Evolutionary conservation across 1,284 basidiomycete species (phyloP), one percentile per base, ranked within the genome.

Genomic region (Fomitopsis schrenkii): DNA sequence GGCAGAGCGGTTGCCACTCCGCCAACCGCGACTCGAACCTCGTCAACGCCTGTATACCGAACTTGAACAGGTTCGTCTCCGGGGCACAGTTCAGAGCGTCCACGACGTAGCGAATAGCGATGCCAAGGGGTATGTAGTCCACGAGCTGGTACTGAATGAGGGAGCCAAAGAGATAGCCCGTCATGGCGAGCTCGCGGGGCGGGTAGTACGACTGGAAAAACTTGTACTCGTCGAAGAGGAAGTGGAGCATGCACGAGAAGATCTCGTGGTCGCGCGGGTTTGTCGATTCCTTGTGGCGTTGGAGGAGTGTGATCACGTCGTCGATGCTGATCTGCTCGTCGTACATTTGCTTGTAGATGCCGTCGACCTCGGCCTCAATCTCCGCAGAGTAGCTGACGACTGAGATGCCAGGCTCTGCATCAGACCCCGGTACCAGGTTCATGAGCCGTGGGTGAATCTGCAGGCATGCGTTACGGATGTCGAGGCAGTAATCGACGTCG

Each of bases 201-300:
- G 97, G 97, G 72, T 99, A 97, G 73, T 85, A 95, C 57, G 93
- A 92, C 73, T 97, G 94, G 86, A 99, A 98, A 82, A 98, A 99
- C 72, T 96, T 95, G 86, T 98, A 98, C 80, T 99, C 97, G 85
- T 99, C 97, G 76, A 99, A 99, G 59, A 99, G 86, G 79, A 98
- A 97, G 79, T 98, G 96, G 57, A 99, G 88, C 86, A 98, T 97
- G 83, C 96, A 98, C 14, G 96, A 97, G 73, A 99, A 98, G 62
- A 98, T 87, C 78, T 99, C 94, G 73, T 96, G 94, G 69, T 98
- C 95, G 64, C 90, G 88, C 44, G 87, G 74, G 68, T 92, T 94
- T 33, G 84, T 82, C 28, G 96, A 97, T 59, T 85, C 85, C 72
- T 96, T 94, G 79, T 89, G 88, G 56, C 88, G 87, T 75, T 94